These are phyloP conservation scores for Dictyostelium capitatum DNA, from an alignment of 78 protist genomes.

Conservation along the genomic window DNA sequence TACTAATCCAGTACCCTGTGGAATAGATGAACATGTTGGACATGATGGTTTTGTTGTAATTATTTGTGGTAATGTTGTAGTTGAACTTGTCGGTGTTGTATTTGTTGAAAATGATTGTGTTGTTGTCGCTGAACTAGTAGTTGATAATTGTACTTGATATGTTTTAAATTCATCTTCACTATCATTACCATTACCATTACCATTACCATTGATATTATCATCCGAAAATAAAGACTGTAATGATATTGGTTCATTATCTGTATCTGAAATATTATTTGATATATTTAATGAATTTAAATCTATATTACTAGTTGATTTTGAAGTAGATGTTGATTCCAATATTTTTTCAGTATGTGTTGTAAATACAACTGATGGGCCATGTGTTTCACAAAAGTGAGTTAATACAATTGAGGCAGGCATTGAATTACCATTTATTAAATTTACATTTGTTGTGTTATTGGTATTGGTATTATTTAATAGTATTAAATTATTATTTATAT, in stretches of 20 bases:
- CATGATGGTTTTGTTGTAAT: constrained; percentile 5
- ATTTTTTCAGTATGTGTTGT: constrained; percentile 61
- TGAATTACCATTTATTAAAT: background rate
- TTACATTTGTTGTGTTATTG: background rate
- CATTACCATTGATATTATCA: background rate
- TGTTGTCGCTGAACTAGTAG: background rate
- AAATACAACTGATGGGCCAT: constrained; percentile 72
- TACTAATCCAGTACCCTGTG: constrained; percentile 21
- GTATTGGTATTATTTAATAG: background rate
- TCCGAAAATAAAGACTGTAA: background rate
- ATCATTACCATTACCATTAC: background rate
- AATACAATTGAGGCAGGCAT: constrained; percentile 42
- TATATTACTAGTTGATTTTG: constrained; percentile 20
- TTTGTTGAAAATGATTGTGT: background rate
- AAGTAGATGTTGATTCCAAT: background rate
- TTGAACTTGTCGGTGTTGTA: background rate
- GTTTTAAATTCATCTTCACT: constrained; percentile 9
- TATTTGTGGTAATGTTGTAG: background rate
- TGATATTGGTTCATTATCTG: background rate
- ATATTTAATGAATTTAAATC: background rate
- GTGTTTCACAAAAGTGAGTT: constrained; percentile 74
- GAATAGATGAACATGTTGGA: constrained; percentile 69
- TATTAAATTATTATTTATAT: too few relatives aligned
- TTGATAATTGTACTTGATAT: background rate
- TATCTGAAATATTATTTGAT: background rate